Percentiles rank a stretch among this genome's conserved stretches.
Conservation (phyloP, 179 eudicot genomes). For the Silene noctiflora region DNA sequence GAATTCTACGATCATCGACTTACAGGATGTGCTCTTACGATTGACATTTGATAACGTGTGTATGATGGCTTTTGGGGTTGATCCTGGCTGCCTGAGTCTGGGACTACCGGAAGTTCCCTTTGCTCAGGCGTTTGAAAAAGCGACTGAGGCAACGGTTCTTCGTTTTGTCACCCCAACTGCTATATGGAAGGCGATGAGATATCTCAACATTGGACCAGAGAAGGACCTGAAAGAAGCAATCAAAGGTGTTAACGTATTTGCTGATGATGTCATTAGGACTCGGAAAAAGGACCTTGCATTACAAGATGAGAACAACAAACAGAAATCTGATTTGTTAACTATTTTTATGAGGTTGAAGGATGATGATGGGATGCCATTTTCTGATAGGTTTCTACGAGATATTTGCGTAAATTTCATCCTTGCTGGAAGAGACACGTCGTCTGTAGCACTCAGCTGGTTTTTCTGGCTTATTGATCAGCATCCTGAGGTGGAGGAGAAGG, state of each 20-base stretch:
- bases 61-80: constrained; percentile 93
- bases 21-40: constrained; percentile 76
- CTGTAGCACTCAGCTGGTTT: constrained; percentile 97
- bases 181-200: constrained; percentile 73
- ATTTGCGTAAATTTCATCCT: constrained; percentile 87
- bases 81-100: constrained; percentile 74
- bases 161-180: constrained; percentile 79
- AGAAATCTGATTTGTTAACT: constrained; percentile 68
- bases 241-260: constrained; percentile 62
- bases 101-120: constrained; percentile 78
- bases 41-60: constrained; percentile 90
- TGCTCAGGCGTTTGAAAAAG: constrained; percentile 81
- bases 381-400: constrained; percentile 74
- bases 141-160: constrained; percentile 72
- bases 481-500: constrained; percentile 60
- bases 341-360: constrained; percentile 75
- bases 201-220: constrained; percentile 54
- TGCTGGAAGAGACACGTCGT: constrained; percentile 94
- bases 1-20: constrained; percentile 38
- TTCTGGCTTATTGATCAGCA: constrained; percentile 77
- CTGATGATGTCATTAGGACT: constrained; percentile 62
- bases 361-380: constrained; percentile 46
- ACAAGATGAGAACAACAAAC: constrained; percentile 19
- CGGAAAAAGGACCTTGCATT: constrained; percentile 64
- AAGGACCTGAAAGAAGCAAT: constrained; percentile 54